A percentile compares a stretch with the other conserved stretches of the same genome.
Conservation (phyloP, 495 filamentous ascomycete species). For the Haplographium delicatum region DNA sequence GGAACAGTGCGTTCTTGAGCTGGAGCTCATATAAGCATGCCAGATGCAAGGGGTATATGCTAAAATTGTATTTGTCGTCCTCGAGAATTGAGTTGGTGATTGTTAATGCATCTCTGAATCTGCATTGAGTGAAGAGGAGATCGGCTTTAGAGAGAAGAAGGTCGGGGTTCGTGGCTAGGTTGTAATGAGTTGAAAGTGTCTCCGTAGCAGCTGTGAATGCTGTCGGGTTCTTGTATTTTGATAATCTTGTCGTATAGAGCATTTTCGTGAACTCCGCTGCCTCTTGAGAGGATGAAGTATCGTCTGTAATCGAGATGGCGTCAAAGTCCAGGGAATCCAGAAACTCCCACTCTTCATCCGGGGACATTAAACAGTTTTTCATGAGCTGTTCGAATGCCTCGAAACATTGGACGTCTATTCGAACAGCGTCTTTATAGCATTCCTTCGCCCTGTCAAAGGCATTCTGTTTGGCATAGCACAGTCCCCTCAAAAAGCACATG, state of each 20-base stretch:
- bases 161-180: conserved; percentile 80
- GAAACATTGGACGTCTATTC: conserved; percentile 97
- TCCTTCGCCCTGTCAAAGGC: conserved; percentile 95
- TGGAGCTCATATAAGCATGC: conserved; percentile 86
- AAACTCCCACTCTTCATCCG: conserved; percentile 91
- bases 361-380: conserved; percentile 97
- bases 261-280: conserved; percentile 90
- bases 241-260: conserved; percentile 94
- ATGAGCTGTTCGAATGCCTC: conserved; percentile 97
- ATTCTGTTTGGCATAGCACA: conserved; percentile 96
- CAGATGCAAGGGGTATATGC: conserved; percentile 83
- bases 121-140: conserved; percentile 89
- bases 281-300: conserved; percentile 64
- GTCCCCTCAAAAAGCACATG: conserved; percentile 93
- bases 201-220: conserved; percentile 85
- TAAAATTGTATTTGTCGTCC: conserved; percentile 81
- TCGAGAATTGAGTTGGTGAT: conserved; percentile 79
- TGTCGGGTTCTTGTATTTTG: conserved; percentile 86
- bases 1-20: conserved; percentile 81
- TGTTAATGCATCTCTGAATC: conserved; percentile 77
- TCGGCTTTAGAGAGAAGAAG: conserved; percentile 90
- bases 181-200: conserved; percentile 87
- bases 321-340: conserved; percentile 90
- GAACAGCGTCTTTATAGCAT: conserved; percentile 94
- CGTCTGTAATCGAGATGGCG: conserved; percentile 54